phyloP scores from a whole-genome alignment of 352 stramenopile genomes.

The Peronospora destructor region DNA sequence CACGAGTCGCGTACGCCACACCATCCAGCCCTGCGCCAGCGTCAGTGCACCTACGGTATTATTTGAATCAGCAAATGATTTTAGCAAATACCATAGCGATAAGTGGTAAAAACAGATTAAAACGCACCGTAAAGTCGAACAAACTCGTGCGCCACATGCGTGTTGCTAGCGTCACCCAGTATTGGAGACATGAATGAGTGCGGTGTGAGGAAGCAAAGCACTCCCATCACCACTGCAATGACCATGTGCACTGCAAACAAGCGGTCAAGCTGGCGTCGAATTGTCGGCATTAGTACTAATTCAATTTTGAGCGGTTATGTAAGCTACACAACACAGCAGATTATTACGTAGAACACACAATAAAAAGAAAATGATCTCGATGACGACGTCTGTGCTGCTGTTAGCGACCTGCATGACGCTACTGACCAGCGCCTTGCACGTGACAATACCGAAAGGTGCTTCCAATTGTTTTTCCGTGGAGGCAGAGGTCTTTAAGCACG shows the following conservation, averaged over 20 bases:
- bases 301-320: not conserved
- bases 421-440: conserved; percentile 34
- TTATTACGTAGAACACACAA: not conserved
- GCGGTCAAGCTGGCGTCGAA: conserved; percentile 72
- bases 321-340: not conserved
- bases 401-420: conserved; percentile 5
- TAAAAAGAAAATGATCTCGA: conserved; percentile 4
- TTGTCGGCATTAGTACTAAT: conserved; percentile 34
- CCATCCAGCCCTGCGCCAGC: conserved; percentile 78
- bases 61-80: too few species aligned
- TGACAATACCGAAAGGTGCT: conserved; percentile 33
- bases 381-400: conserved; percentile 12
- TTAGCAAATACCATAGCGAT: not conserved
- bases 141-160: conserved; percentile 81
- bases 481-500: conserved; percentile 64
- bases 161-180: conserved; percentile 68
- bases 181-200: conserved; percentile 77
- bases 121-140: conserved; percentile 73
- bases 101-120: too few species aligned
- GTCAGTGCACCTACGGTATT: conserved; percentile 52
- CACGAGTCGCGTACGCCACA: conserved; percentile 81
- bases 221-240: conserved; percentile 56
- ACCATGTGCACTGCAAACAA: conserved; percentile 74
- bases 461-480: conserved; percentile 74
- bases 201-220: conserved; percentile 68